phyloP scores from a whole-genome alignment of 129 eudicot species.

The Saussurea involucrata region DNA sequence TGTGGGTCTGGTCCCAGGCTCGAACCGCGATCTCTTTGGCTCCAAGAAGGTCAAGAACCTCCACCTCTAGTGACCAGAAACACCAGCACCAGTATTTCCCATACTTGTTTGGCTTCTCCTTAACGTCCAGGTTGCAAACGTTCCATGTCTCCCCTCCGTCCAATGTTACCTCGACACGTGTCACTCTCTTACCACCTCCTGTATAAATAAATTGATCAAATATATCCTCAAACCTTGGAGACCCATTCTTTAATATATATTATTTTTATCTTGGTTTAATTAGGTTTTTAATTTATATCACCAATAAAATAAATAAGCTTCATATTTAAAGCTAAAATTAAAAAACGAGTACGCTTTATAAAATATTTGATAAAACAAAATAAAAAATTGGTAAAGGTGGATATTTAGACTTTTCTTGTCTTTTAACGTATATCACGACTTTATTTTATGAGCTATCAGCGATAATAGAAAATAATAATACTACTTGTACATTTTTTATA shows the following conservation, averaged over 20 bases:
- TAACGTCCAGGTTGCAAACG: constrained; percentile 56
- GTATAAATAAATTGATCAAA: not conserved
- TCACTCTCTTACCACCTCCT: constrained; percentile 98
- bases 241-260: not conserved
- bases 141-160: constrained; percentile 95
- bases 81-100: constrained; percentile 99
- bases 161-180: constrained; percentile 90
- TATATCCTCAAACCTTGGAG: not conserved
- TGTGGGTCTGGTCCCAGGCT: constrained; percentile 89
- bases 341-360: no score
- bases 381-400: no score
- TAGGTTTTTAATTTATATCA: not conserved
- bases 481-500: no score
- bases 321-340: no score
- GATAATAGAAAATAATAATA: no score
- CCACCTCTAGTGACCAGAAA: constrained; percentile 93
- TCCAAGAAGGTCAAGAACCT: constrained; percentile 75
- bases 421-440: no score
- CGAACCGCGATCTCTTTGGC: constrained; percentile 93
- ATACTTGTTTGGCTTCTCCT: constrained; percentile 73
- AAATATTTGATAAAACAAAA: no score
- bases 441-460: no score
- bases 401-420: no score
- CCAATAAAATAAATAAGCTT: no score
- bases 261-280: not conserved